phyloP scores from a whole-genome alignment of 2,329 filamentous ascomycete species.

The Talaromyces sp. region DNA sequence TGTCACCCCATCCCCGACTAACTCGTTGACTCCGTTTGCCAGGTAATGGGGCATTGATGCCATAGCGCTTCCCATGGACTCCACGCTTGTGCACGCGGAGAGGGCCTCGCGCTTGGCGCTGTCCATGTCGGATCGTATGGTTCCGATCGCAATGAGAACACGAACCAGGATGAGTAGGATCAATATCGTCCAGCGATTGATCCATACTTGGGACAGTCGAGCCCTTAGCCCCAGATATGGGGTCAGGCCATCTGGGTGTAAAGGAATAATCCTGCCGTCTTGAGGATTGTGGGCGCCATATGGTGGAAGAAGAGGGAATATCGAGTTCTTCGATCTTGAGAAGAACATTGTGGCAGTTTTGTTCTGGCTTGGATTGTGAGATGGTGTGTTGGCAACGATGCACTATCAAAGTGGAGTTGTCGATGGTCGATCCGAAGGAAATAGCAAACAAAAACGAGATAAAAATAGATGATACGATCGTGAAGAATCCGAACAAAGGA shows the following conservation, averaged over 20 bases:
- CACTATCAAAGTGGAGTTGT: not conserved
- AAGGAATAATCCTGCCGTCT: slow-evolving; percentile 57
- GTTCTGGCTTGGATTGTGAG: not conserved
- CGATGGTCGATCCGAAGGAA: not conserved
- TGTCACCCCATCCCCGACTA: slow-evolving; percentile 79
- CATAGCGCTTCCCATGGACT: slow-evolving; percentile 91
- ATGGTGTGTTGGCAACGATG: not conserved
- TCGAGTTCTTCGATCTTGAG: slow-evolving; percentile 33
- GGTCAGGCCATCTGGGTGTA: slow-evolving; percentile 71
- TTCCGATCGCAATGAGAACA: slow-evolving; percentile 73
- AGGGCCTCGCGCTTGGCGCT: slow-evolving; percentile 80
- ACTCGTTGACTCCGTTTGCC: slow-evolving; percentile 81
- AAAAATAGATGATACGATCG: not conserved
- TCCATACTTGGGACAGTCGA: slow-evolving; percentile 91
- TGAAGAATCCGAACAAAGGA: not conserved
- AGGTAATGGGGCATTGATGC: slow-evolving; percentile 98
- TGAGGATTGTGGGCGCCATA: slow-evolving; percentile 44
- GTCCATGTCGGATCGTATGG: slow-evolving; percentile 72
- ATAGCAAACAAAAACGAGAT: not conserved
- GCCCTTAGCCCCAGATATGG: slow-evolving; percentile 90
- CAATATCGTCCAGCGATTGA: slow-evolving; percentile 95
- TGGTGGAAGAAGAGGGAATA: slow-evolving; percentile 44
- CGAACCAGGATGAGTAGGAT: slow-evolving; percentile 82
- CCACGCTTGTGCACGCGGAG: slow-evolving; percentile 86
- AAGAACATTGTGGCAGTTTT: slow-evolving; percentile 33